These are phyloP conservation scores for Xylaria curta DNA, from an alignment of 495 filamentous ascomycete species.

Conservation along the genomic window DNA sequence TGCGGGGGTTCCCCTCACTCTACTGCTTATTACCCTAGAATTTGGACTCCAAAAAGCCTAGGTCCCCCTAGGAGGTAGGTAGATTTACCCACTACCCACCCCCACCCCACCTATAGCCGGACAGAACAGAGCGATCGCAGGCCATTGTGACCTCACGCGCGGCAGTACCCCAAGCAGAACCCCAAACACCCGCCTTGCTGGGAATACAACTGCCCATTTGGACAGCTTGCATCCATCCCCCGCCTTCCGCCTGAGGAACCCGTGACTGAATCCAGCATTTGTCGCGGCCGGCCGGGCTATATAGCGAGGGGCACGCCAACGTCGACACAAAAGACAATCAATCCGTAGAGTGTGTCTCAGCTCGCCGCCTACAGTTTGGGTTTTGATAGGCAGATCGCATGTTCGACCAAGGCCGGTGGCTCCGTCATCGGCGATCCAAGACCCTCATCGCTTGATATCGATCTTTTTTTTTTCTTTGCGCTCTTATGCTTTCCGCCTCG, in stretches of 20 bases:
- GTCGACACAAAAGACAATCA: background rate
- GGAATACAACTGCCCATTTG: slow-evolving; percentile 20
- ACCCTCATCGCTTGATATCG: background rate
- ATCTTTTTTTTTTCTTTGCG: background rate
- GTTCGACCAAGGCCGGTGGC: slow-evolving; percentile 5
- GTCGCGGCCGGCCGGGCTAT: slow-evolving; percentile 9
- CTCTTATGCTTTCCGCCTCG: background rate
- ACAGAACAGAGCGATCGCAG: slow-evolving; percentile 5
- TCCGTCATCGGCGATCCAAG: slow-evolving; percentile 26
- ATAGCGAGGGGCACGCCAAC: slow-evolving; percentile 14
- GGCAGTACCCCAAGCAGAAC: background rate
- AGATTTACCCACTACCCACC: background rate
- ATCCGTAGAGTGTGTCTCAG: slow-evolving; percentile 3
- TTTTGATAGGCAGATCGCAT: slow-evolving; percentile 10
- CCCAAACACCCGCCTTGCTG: background rate
- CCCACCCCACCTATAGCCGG: background rate
- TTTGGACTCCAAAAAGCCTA: background rate
- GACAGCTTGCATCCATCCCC: slow-evolving; percentile 19
- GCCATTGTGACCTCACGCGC: background rate
- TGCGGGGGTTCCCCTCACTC: slow-evolving; percentile 21
- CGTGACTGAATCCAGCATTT: slow-evolving; percentile 5
- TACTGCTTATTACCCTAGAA: slow-evolving; percentile 16
- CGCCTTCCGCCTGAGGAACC: background rate
- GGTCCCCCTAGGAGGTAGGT: too few relatives aligned
- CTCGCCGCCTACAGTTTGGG: background rate